A percentile compares a stretch with the other conserved stretches of the same genome.
Conservation (phyloP, 306 rosid genomes). For the Cucurbita moschata region DNA sequence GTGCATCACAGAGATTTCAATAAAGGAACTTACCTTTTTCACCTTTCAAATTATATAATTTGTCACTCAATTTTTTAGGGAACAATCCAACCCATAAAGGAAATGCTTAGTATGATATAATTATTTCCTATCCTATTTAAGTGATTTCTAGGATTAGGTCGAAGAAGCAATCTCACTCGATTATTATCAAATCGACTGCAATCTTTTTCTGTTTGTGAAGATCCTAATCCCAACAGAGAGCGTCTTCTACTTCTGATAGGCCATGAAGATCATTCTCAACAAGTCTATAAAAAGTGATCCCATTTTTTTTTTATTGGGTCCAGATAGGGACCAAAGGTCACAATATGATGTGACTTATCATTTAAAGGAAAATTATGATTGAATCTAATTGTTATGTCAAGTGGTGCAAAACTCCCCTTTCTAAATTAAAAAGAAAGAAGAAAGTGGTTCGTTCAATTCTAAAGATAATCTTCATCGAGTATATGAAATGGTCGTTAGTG, state of each 20-base stretch:
- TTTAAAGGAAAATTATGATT: background rate
- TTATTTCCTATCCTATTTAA: too few relatives aligned
- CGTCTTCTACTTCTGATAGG: too few relatives aligned
- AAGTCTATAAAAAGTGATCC: too few relatives aligned
- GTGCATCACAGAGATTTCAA: background rate
- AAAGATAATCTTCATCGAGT: background rate
- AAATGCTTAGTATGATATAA: too few relatives aligned
- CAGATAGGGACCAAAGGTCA: background rate
- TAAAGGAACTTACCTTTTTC: background rate
- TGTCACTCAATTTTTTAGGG: background rate
- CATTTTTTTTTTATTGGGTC: too few relatives aligned
- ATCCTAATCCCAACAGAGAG: too few relatives aligned
- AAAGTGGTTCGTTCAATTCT: background rate
- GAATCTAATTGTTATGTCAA: conserved; percentile 1
- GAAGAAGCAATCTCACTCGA: too few relatives aligned
- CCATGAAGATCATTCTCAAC: too few relatives aligned
- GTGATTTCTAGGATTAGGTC: rapidly evolving
- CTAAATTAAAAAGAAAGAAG: background rate
- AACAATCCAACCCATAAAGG: too few relatives aligned
- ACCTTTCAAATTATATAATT: background rate
- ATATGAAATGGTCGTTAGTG: background rate
- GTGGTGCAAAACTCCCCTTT: background rate
- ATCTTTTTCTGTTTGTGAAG: too few relatives aligned
- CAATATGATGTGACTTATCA: conserved; percentile 3
- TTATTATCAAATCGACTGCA: too few relatives aligned